Base-by-base conservation (phyloP, 2,329 filamentous ascomycete species). In the Arthrobotrys sphaeroides region DNA sequence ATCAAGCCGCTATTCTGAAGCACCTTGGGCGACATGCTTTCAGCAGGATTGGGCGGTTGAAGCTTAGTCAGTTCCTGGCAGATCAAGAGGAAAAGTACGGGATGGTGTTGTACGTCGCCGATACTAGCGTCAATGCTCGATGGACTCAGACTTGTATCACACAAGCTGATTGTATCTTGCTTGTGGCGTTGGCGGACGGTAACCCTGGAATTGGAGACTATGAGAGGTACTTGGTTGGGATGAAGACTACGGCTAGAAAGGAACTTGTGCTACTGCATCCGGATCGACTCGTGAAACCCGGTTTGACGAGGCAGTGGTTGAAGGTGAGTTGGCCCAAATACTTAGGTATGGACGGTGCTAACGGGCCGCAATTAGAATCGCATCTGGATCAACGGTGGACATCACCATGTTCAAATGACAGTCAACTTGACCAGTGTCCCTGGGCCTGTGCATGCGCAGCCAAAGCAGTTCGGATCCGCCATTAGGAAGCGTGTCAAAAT, bases 141-240 rank as follows among this genome's bases (percentile, higher is more conserved):
- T 99, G 95, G 95, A 99, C 96, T 0, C 93, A 97, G 80, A 98
- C 95, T 0, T 99, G 96, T 82, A 97, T 99, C 78, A 91, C 91
- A 13, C 95, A 99, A 83, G 95, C 95, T 1, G 95, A 99, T 83
- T 97, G 94, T 79, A 97, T 99, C 77, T 86, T 99, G 5, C 86
- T 99, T 6, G 93, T 99, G 26, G 95, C 93, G 0, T 84, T 98
- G 12, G 95, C 94, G 0, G 95, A 98, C 81, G 90, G 91, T 0
- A 96, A 94, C 2, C 91, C 95, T 0, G 90, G 88, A 47, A 95
- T 98, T 78, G 95, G 95, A 43, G 96, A 99, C 82, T 99, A 98
- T 79, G 95, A 99, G 82, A 89, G 95, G 1, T 97, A 99, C 81
- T 88, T 99, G 80, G 87, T 99, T 13, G 96, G 95, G 0, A 97